Evolutionary conservation across 305 asterid genomes (phyloP).

Genomic region (Solanum hybrid): DNA sequence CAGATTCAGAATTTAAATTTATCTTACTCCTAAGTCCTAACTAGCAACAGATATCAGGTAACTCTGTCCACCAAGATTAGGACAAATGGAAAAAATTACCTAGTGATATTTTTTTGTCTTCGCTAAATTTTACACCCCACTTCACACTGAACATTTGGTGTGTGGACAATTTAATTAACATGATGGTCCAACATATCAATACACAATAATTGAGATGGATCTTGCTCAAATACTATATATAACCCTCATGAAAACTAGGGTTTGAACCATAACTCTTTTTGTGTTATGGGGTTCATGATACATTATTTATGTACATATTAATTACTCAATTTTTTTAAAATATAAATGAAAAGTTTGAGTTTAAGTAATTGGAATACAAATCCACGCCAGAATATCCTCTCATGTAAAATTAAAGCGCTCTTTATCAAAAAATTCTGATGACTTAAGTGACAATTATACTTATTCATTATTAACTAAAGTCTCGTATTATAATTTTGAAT

Average conservation of each 20-base stretch:
- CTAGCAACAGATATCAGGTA: rapidly evolving
- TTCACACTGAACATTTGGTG: not conserved
- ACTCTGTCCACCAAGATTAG: not conserved
- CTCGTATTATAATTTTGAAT: not conserved
- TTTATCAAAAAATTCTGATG: not conserved
- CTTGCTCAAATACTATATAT: not conserved
- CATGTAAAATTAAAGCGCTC: not conserved
- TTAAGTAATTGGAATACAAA: not conserved
- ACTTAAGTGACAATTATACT: not conserved
- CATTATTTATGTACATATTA: not conserved
- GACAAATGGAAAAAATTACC: not conserved
- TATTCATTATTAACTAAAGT: no score
- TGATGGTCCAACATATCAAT: not conserved
- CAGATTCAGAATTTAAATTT: not conserved
- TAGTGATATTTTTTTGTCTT: not conserved
- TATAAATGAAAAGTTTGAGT: not conserved
- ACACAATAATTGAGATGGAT: not conserved
- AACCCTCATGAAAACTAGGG: not conserved
- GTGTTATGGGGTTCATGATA: not conserved
- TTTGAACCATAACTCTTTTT: not conserved
- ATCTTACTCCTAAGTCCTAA: not conserved
- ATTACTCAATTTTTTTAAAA: not conserved
- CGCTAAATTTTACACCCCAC: no score
- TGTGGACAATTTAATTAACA: not conserved
- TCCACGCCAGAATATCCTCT: not conserved